Evolutionary conservation across 352 stramenopile species (phyloP).

Genomic region (Pythium guiyangense): DNA sequence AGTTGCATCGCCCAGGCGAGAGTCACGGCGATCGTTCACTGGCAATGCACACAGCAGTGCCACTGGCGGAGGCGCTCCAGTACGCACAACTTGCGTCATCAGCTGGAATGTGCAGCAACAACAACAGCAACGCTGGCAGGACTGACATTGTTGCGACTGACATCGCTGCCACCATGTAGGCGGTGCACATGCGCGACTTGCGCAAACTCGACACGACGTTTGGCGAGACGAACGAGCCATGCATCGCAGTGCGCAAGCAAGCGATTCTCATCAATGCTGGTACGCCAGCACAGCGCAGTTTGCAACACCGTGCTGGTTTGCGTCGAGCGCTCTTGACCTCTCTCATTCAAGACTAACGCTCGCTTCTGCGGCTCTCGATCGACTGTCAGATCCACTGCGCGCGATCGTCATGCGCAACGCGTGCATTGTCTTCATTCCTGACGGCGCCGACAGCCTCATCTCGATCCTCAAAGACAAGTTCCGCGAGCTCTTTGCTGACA

Average conservation of each 20-base stretch:
- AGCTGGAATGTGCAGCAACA: too few species aligned
- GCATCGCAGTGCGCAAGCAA: slow-evolving; percentile 36
- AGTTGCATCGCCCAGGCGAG: not conserved
- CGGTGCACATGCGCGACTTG: slow-evolving; percentile 57
- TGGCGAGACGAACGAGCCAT: slow-evolving; percentile 45
- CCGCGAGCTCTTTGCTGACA: slow-evolving; percentile 16
- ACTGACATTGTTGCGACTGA: too few species aligned
- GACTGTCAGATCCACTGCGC: slow-evolving; percentile 28
- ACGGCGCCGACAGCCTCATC: slow-evolving; percentile 39
- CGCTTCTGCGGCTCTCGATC: too few species aligned
- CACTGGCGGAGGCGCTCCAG: not conserved
- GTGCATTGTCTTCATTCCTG: slow-evolving; percentile 38
- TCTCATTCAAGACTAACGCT: too few species aligned
- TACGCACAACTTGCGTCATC: not conserved
- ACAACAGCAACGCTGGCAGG: too few species aligned
- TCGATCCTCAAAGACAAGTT: slow-evolving; percentile 39
- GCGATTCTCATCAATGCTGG: slow-evolving; percentile 37
- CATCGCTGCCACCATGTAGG: slow-evolving; percentile 14
- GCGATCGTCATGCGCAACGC: slow-evolving; percentile 36
- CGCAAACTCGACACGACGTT: slow-evolving; percentile 68
- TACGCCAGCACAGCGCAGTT: too few species aligned
- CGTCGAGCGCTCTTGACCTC: too few species aligned
- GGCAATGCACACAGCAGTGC: not conserved
- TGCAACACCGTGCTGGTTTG: too few species aligned
- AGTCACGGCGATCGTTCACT: not conserved